Conservation (phyloP, 306 rosid genomes). For the Cicer bijugum region DNA sequence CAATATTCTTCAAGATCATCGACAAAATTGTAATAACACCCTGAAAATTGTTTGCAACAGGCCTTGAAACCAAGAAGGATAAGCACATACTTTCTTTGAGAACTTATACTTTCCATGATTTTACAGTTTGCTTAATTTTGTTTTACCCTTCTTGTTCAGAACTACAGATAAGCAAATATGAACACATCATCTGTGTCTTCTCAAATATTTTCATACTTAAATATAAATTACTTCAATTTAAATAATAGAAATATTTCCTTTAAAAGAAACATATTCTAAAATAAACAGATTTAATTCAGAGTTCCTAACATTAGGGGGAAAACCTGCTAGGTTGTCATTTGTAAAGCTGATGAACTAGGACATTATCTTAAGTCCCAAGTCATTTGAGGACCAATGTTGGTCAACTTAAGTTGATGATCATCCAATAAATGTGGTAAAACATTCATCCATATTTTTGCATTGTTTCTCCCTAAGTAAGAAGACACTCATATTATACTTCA, state of each 20-base stretch:
- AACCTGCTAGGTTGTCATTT: not conserved
- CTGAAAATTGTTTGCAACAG: not conserved
- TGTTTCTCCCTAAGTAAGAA: not conserved
- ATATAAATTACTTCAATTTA: not conserved
- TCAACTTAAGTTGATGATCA: conserved; percentile 35
- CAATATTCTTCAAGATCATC: conserved; percentile 2
- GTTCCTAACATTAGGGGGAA: conserved; percentile 6
- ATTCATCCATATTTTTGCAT: not conserved
- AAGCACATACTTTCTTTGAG: not conserved
- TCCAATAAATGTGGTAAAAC: conserved; percentile 23
- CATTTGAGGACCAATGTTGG: conserved; percentile 25
- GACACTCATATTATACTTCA: conserved; percentile 7
- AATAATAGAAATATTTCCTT: conserved; percentile 22
- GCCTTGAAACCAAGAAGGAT: conserved; percentile 2
- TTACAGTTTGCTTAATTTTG: not conserved
- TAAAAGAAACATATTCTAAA: conserved; percentile 17
- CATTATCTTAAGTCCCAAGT: conserved; percentile 20
- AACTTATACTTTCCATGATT: conserved; percentile 5
- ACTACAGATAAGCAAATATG: not conserved
- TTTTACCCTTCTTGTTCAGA: not conserved
- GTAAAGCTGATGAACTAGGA: conserved; percentile 1
- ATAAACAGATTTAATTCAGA: not conserved
- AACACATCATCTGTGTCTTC: not conserved
- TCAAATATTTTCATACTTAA: conserved; percentile 12
- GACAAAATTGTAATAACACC: not conserved